phyloP scores from a whole-genome alignment of 192 early-diverging fungal species.

The Podila epigama region DNA sequence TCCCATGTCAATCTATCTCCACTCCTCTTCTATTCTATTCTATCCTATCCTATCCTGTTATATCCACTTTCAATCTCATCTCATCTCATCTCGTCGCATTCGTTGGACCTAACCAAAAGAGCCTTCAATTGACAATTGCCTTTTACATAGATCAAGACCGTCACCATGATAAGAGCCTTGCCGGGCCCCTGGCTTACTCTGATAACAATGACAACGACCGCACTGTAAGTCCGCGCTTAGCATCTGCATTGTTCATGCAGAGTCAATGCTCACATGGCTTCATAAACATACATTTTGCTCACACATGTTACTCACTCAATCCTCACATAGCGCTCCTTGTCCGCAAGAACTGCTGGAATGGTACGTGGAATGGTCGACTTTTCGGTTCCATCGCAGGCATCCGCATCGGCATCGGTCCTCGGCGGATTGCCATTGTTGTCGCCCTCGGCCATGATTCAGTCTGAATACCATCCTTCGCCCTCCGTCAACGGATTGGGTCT shows the following conservation, averaged over 20 bases:
- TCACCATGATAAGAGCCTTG: background rate
- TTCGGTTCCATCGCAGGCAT: constrained; percentile 22
- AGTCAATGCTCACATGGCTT: no score
- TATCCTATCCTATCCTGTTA: no score
- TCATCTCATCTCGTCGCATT: no score
- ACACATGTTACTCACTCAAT: background rate
- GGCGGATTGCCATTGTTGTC: constrained; percentile 38
- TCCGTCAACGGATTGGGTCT: constrained; percentile 5
- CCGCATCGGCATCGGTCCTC: constrained; percentile 1
- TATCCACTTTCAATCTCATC: no score
- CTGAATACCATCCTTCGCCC: constrained; percentile 31
- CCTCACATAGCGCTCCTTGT: background rate
- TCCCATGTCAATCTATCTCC: no score
- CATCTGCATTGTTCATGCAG: no score
- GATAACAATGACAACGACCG: background rate
- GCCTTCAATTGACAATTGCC: no score
- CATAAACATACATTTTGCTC: no score
- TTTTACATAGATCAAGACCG: background rate
- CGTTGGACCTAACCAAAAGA: no score
- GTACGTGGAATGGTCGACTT: background rate
- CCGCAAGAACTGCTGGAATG: background rate
- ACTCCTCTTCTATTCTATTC: no score
- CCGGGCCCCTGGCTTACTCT: background rate
- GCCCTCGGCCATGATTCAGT: constrained; percentile 29
- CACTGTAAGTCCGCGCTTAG: background rate